These are phyloP conservation scores for Leishmania aethiopica DNA, from an alignment of 208 protist species.

Conservation along the genomic window DNA sequence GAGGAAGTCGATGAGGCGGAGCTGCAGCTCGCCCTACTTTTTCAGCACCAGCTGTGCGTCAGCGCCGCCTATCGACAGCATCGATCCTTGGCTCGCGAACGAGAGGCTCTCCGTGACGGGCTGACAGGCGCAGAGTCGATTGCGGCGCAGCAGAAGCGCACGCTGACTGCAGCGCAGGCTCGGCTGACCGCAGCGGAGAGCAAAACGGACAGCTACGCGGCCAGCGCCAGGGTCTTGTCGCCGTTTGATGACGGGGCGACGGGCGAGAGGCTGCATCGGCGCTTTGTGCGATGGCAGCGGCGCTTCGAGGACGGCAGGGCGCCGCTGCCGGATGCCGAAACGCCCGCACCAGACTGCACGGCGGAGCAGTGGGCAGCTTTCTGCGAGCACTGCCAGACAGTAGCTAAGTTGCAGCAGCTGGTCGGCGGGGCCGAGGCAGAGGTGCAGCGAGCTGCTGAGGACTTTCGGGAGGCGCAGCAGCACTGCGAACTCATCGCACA, in stretches of 20 bases:
- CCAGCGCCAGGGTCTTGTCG: slow-evolving; percentile 24
- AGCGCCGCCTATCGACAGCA: slow-evolving; percentile 34
- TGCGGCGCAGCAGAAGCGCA: slow-evolving; percentile 36
- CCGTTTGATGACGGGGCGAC: slow-evolving; percentile 66
- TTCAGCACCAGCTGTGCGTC: slow-evolving; percentile 55
- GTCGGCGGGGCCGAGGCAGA: slow-evolving; percentile 31
- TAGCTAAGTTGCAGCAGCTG: slow-evolving; percentile 39
- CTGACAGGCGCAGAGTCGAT: slow-evolving; percentile 37
- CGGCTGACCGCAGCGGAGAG: slow-evolving; percentile 40
- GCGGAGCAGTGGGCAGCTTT: slow-evolving; percentile 61
- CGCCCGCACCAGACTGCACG: slow-evolving; percentile 42
- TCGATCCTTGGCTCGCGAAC: slow-evolving; percentile 23
- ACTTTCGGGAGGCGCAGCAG: slow-evolving; percentile 28
- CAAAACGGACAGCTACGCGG: slow-evolving; percentile 39
- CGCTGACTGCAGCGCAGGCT: slow-evolving; percentile 30
- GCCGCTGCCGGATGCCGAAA: slow-evolving; percentile 27
- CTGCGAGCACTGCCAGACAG: slow-evolving; percentile 50
- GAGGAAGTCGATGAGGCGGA: slow-evolving; percentile 71
- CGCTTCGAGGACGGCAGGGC: slow-evolving; percentile 66
- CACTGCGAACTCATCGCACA: slow-evolving; percentile 27
- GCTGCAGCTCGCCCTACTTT: slow-evolving; percentile 71
- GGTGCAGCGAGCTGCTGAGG: slow-evolving; percentile 30
- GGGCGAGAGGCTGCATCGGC: slow-evolving; percentile 74
- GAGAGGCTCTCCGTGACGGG: slow-evolving; percentile 24
- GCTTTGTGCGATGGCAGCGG: slow-evolving; percentile 68